Base-by-base conservation (phyloP, 371 early-diverging fungal genomes). In the Blastocladiella emersonii region DNA sequence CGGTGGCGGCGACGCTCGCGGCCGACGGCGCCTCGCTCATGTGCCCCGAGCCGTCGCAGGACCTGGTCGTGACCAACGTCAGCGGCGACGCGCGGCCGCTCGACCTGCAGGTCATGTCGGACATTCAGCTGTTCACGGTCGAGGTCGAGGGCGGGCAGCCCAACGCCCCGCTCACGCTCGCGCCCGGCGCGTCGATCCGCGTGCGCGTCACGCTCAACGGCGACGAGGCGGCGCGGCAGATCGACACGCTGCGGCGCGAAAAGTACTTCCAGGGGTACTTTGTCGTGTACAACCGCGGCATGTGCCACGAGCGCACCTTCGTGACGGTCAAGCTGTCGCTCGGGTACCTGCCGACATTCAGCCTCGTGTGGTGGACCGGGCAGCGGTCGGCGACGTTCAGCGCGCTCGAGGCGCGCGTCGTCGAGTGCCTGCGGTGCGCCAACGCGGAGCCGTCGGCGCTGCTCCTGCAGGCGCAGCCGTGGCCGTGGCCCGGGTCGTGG, bases 191-290 rank as follows among this genome's bases (percentile, higher is more conserved):
- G 30, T 60, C 34, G 35, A 75, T 71, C 21, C 57, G 62, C 32
- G 65, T 85, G 25, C 72, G 71, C 1, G 71, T 85, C 21, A 67
- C 71, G 21, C 80, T 82, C 15, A 78, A 81, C 56, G 60, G 75
- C 59, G 76, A 78, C 36, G 73, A 73, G 1, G 62, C 83, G 13
- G 61, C 13, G 27, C n/a, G 68, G 45, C 56, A 51, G 12, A 17
- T 60, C 37, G 17, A 62, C 41, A 19, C 44, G 17, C 57, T 48
- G 30, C 41, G 56, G 6, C 65, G 84, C 82, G 85, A 86, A 61
- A 83, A 82, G 63, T 87, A 85, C 62, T 69, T 85, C 23, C 74
- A 81, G 59, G 86, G 85, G 67, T 78, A 82, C 65, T 66, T 86
- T 25, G 81, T 78, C 2, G 67, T 87, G 2, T 86, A 86, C 70